Base-by-base conservation (phyloP, 2,329 filamentous ascomycete species). In the Aspergillus quadrilineatus region DNA sequence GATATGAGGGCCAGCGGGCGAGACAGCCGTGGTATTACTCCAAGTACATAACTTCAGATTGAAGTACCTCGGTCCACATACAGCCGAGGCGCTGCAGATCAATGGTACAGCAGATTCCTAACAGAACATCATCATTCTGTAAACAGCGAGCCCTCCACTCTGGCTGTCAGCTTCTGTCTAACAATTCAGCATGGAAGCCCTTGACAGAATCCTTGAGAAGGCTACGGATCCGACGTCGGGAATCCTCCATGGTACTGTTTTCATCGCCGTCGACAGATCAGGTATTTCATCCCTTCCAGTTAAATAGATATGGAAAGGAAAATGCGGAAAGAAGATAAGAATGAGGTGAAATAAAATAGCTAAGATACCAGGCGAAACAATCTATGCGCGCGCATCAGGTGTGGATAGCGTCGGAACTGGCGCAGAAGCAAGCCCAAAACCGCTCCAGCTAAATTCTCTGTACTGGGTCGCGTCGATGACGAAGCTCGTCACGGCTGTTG, bases 21-120 rank as follows among this genome's bases (percentile, higher is more conserved):
- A 12, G 10, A 14, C 62, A 55, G 47, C 69, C 69, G 30, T 71
- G 67, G 66, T 65, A 52, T 52, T 37, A 22, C 14, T 37, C 10
- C 14, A 37, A 14, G 10, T 12, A 12, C 2, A 37, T 12, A 1
- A 14, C 34, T 10, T 2, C 14, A 37, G 30, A 34, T 10, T 14
- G 9, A 37, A 8, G 36, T 37, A 37, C 5, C 9, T 37, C n/a
- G 37, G 12, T 41, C 37, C 37, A 41, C 7, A 22, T 17, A 17
- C 34, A 34, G 30, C 30, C 30, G 30, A 34, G 14, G 5, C 12
- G 34, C 34, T 14, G 34, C 34, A 37, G 34, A 14, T 37, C 3
- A 12, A 37, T 37, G 12, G 14, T 14, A 37, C 12, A 12, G 10
- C 34, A 14, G 10, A 14, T 10, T 37, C 34, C 8, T 5, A 14